These are phyloP conservation scores for Ceratocystiopsis sp. DNA, from an alignment of 2,329 filamentous ascomycete species.

Conservation along the genomic window DNA sequence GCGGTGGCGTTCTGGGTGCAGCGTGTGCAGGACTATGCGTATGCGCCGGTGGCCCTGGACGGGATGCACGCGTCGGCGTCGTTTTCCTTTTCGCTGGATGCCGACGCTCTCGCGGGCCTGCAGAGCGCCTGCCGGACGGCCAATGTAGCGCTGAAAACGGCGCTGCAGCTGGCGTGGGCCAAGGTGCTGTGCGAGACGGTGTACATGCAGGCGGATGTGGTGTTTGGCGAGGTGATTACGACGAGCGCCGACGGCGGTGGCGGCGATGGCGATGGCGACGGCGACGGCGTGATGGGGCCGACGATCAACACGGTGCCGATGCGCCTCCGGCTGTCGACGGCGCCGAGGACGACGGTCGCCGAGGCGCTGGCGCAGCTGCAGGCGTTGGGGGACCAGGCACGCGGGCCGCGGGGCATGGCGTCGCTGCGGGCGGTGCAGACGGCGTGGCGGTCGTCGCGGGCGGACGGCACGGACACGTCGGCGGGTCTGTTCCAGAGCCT, in stretches of 20 bases:
- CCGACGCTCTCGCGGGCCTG: constrained; percentile 3
- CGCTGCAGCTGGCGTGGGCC: constrained; percentile 11
- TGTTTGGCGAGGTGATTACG: constrained; percentile 11
- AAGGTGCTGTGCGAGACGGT: constrained; percentile 11
- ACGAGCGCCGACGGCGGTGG: not conserved
- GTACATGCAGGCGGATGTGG: constrained; percentile 9
- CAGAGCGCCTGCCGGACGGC: constrained; percentile 6
- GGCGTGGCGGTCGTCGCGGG: constrained; percentile 10
- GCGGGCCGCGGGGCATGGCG: constrained; percentile 8
- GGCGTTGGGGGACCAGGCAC: constrained; percentile 4
- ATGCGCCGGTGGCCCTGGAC: too few species aligned
- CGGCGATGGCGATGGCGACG: not conserved
- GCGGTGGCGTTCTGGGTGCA: too few species aligned
- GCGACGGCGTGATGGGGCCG: constrained; percentile 4
- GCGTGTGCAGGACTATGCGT: too few species aligned
- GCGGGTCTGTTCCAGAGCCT: constrained; percentile 12
- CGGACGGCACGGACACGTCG: constrained; percentile 1
- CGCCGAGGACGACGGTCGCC: not conserved
- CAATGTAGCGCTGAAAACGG: constrained; percentile 9
- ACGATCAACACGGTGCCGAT: constrained; percentile 12
- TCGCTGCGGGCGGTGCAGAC: constrained; percentile 11
- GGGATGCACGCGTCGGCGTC: constrained; percentile 3
- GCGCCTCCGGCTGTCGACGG: constrained; percentile 4
- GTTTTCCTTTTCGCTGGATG: constrained; percentile 5
- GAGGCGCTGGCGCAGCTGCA: constrained; percentile 2